Percentiles rank a stretch among this genome's conserved stretches.
These are phyloP conservation scores for Aspergillus nomiae DNA, from an alignment of 2,329 filamentous ascomycete species.

Conservation along the genomic window DNA sequence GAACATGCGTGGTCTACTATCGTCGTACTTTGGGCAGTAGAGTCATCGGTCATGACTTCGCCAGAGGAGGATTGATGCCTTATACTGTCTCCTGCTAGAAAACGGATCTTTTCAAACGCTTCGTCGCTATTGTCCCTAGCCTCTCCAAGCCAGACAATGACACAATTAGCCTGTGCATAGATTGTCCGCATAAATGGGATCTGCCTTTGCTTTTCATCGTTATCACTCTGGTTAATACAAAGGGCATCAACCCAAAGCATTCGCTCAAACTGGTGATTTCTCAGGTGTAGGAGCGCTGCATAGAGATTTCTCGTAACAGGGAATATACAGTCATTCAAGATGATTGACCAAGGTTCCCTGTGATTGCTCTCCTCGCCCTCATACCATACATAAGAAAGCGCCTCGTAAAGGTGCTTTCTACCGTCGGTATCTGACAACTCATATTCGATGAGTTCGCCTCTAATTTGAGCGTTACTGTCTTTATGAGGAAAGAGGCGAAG, in stretches of 20 bases:
- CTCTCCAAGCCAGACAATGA: conserved; percentile 7
- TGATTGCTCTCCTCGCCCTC: not conserved
- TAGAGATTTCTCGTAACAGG: not conserved
- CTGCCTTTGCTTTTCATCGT: not conserved
- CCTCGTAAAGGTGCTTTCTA: not conserved
- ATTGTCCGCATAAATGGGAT: conserved; percentile 1
- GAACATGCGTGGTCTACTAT: too few species aligned
- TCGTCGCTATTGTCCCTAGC: not conserved
- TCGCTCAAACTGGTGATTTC: not conserved
- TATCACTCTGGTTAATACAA: not conserved
- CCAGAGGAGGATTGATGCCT: too few species aligned
- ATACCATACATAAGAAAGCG: conserved; percentile 3
- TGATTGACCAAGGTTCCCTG: not conserved
- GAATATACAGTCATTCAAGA: not conserved
- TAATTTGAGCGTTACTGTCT: not conserved
- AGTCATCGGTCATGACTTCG: too few species aligned
- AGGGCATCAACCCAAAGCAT: not conserved
- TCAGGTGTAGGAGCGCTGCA: not conserved
- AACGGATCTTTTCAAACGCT: not conserved
- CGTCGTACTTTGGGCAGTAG: too few species aligned
- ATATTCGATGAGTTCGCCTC: not conserved
- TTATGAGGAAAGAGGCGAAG: not conserved
- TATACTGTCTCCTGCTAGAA: too few species aligned
- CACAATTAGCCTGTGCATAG: not conserved
- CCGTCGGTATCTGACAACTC: not conserved